Conservation (phyloP, 805 yeast species). For the Myxozyma nipponensis region DNA sequence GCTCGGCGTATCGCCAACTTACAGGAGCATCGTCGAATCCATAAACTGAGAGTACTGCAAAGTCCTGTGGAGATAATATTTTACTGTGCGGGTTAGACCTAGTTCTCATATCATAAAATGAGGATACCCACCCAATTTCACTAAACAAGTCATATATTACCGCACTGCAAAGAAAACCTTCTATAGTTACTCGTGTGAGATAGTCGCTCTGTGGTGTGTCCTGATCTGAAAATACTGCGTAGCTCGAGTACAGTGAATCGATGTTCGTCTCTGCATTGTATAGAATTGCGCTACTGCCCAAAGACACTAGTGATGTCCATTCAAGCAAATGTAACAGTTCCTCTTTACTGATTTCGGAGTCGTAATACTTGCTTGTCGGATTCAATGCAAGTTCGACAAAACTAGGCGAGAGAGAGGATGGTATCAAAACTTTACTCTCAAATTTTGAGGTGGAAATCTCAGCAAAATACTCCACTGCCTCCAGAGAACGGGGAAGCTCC, state of each 20-base stretch:
- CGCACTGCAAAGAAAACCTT: conserved; percentile 13
- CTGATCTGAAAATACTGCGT: conserved; percentile 14
- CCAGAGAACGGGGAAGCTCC: conserved; percentile 11
- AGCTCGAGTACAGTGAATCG: conserved; percentile 15
- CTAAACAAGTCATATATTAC: conserved; percentile 2
- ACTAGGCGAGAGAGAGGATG: conserved; percentile 11
- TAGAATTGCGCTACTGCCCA: conserved; percentile 8
- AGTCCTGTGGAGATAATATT: conserved; percentile 2
- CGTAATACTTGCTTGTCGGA: not conserved
- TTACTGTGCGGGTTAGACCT: conserved; percentile 1
- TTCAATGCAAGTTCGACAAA: not conserved
- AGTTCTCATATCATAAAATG: no score
- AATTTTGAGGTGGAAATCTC: not conserved
- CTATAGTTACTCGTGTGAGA: conserved; percentile 5
- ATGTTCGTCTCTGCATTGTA: not conserved
- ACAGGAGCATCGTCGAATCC: conserved; percentile 29
- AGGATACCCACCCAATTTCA: conserved; percentile 13
- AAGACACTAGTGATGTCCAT: conserved; percentile 16
- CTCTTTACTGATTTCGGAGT: conserved; percentile 9
- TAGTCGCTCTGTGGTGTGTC: not conserved
- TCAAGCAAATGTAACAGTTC: conserved; percentile 18
- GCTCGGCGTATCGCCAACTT: conserved; percentile 25
- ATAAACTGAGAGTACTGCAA: conserved; percentile 19
- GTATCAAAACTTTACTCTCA: conserved; percentile 5
- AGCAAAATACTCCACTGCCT: conserved; percentile 12